Percentiles rank a stretch among this genome's conserved stretches.
phyloP scores from a whole-genome alignment of 1,284 basidiomycete genomes.

The Sanghuangporus sanghuang region DNA sequence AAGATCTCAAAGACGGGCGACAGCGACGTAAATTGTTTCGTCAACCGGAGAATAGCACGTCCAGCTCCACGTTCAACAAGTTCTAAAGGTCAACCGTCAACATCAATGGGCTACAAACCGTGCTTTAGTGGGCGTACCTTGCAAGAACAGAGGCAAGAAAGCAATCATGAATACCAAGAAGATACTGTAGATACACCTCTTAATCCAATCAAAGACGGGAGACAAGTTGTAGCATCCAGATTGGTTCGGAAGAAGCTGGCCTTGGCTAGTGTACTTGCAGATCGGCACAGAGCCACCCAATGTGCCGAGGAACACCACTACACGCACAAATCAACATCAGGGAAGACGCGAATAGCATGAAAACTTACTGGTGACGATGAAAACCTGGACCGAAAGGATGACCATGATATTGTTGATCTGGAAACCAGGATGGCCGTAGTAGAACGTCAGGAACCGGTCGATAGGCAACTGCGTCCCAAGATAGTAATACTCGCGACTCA shows the following conservation, averaged over 20 bases:
- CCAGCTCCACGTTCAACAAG: constrained; percentile 88
- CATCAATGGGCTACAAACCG: neutral
- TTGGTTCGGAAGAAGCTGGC: constrained; percentile 68
- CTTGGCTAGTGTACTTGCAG: constrained; percentile 71
- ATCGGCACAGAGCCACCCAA: constrained; percentile 75
- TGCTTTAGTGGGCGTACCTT: constrained; percentile 55
- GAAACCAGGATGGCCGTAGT: constrained; percentile 99
- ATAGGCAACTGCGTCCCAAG: constrained; percentile 97
- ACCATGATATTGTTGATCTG: constrained; percentile 99
- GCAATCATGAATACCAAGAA: constrained; percentile 96
- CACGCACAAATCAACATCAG: constrained; percentile 16
- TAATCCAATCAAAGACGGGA: constrained; percentile 90
- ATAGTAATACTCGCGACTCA: constrained; percentile 99
- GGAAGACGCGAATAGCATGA: neutral
- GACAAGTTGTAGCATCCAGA: constrained; percentile 88
- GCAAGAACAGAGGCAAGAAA: constrained; percentile 89
- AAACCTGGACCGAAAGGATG: constrained; percentile 90
- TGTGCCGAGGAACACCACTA: constrained; percentile 89
- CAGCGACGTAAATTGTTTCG: constrained; percentile 87
- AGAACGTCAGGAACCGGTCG: constrained; percentile 98
- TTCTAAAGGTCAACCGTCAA: constrained; percentile 43
- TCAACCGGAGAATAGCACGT: constrained; percentile 82
- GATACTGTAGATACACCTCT: constrained; percentile 91
- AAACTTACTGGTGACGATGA: constrained; percentile 76
- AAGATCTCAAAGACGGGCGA: constrained; percentile 97